Conservation (phyloP, 2,329 filamentous ascomycete genomes). For the Bipolaris bicolor region DNA sequence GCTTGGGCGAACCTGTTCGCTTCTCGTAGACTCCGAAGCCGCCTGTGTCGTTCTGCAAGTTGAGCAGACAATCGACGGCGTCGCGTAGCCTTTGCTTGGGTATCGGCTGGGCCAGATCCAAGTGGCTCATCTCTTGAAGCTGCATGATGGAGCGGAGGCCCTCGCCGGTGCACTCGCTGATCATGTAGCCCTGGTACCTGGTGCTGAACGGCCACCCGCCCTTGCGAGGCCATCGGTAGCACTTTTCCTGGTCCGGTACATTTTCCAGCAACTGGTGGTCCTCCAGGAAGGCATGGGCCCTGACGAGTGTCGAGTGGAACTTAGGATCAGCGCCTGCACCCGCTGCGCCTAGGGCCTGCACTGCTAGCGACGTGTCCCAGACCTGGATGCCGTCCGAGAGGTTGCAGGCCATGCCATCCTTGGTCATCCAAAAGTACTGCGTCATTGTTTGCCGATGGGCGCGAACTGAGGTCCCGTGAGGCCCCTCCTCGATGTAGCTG, state of each 20-base stretch:
- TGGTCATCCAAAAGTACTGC: constrained; percentile 4
- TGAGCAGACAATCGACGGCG: constrained; percentile 6
- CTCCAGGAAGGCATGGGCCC: constrained; percentile 5
- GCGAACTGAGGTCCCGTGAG: background rate
- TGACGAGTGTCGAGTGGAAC: background rate
- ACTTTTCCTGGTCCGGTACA: background rate
- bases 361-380: constrained; percentile 5
- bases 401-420: constrained; percentile 1
- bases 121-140: background rate
- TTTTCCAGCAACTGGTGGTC: constrained; percentile 2
- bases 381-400: background rate
- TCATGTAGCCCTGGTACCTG: constrained; percentile 2
- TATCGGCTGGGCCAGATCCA: too few relatives aligned
- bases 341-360: background rate
- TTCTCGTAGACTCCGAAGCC: constrained; percentile 8
- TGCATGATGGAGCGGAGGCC: background rate
- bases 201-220: constrained; percentile 14
- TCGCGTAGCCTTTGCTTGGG: background rate
- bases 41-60: constrained; percentile 3
- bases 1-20: too few relatives aligned
- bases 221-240: constrained; percentile 1
- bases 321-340: background rate
- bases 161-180: constrained; percentile 5
- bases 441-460: background rate
- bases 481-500: background rate